Evolutionary conservation across 2,329 filamentous ascomycete genomes (phyloP), one percentile per base, ranked within the genome.

Genomic region (Fusarium multiceps): DNA sequence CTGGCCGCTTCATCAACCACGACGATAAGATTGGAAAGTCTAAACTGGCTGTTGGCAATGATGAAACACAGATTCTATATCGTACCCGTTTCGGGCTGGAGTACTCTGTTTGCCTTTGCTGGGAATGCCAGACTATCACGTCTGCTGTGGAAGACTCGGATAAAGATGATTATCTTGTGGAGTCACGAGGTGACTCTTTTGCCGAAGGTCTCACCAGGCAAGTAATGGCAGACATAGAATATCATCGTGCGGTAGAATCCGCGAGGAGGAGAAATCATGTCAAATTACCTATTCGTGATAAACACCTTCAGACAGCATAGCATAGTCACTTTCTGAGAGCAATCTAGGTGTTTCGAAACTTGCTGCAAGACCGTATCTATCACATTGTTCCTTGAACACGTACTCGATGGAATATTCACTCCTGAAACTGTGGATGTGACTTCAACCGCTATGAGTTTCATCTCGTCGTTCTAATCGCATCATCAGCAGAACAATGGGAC

Each of bases 1-100:
- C 62, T 14, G 74, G 77, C 0, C 59, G 71, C 11, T 76, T 78
- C 54, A 75, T 82, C 23, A 78, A 69, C 45, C 62, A 72, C 20
- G 69, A 73, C 32, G 71, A 73, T 27, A 74, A 70, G 57, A 63
- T 74, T 6, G 58, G 43, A 2, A 68, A 66, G 45, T 23, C 48
- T 4, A 63, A 43, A 11, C 47, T 74, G 40, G 40, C 30, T 2
- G 32, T 8, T 5, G 71, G 69, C 14, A 63, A 60, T 20, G 48
- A 62, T n/a, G 30, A 68, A 46, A 74, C 69, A 7, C 43, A 66
- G 37, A n/a, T 27, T 13, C 54, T 74, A 21, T 74, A 71, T 12
- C 66, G 59, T 4, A 46, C 66, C 11, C 71, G 49, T n/a, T 72
- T 72, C 13, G 69, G 69, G 12, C 42, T 60, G 5, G 51, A 63